These are phyloP conservation scores for Aspergillus arachidicola DNA, from an alignment of 2,329 filamentous ascomycete genomes.

Conservation along the genomic window DNA sequence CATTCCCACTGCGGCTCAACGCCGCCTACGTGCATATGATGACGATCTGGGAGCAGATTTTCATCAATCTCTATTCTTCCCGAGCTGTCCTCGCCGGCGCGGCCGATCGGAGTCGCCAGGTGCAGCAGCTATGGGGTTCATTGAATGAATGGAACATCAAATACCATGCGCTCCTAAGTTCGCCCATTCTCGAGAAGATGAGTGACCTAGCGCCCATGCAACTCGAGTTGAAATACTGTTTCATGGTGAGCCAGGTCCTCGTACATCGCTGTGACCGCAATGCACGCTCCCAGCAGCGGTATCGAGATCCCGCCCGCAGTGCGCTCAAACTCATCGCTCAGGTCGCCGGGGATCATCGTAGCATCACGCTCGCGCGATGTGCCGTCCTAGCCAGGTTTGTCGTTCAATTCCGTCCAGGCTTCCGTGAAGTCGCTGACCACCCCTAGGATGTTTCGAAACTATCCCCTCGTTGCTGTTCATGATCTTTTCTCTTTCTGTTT, in stretches of 20 bases:
- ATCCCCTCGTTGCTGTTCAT: not conserved
- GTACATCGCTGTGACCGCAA: not conserved
- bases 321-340: not conserved
- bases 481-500: not conserved
- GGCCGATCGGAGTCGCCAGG: not conserved
- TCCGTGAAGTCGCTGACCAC: not conserved
- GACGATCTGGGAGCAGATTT: constrained; percentile 4
- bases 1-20: not conserved
- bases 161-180: not conserved
- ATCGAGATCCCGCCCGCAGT: not conserved
- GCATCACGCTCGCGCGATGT: not conserved
- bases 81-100: not conserved
- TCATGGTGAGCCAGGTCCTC: constrained; percentile 2
- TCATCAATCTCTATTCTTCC: constrained; percentile 1
- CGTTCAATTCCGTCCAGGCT: not conserved
- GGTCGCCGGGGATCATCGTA: not conserved
- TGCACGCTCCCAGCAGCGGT: not conserved
- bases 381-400: not conserved
- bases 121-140: not conserved
- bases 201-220: not conserved
- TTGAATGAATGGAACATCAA: not conserved
- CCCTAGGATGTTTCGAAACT: not conserved
- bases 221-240: not conserved
- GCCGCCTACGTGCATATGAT: constrained; percentile 1
- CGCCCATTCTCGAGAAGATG: not conserved